These are phyloP conservation scores for Schizophyllum commune DNA, from an alignment of 1,284 basidiomycete genomes.

Conservation along the genomic window DNA sequence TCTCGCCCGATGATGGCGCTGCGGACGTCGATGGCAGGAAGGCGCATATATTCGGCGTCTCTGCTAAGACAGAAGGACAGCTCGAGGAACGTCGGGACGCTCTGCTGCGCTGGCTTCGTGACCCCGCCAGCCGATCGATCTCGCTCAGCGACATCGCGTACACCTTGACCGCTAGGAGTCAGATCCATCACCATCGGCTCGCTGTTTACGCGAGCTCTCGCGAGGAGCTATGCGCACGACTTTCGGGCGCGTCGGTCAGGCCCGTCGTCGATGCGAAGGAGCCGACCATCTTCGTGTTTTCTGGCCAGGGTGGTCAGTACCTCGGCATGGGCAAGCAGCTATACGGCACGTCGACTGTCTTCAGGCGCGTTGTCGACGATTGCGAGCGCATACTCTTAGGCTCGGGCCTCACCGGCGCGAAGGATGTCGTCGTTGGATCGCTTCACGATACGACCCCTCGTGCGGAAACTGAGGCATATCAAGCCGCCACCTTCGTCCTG, in stretches of 20 bases:
- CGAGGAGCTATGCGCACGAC: constrained; percentile 27
- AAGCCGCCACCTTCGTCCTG: constrained; percentile 50
- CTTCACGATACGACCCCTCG: constrained; percentile 7
- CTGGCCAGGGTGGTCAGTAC: constrained; percentile 64
- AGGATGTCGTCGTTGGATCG: constrained; percentile 32
- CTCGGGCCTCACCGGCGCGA: constrained; percentile 43
- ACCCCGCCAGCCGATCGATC: constrained; percentile 7
- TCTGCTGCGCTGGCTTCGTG: constrained; percentile 39
- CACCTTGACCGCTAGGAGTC: constrained; percentile 55
- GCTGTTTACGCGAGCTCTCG: constrained; percentile 34
- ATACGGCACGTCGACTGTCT: constrained; percentile 39
- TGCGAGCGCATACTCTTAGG: constrained; percentile 44
- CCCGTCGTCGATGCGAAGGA: neutral
- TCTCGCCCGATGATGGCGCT: neutral
- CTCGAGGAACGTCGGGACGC: constrained; percentile 38
- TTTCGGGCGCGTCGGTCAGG: neutral
- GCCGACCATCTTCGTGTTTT: constrained; percentile 54
- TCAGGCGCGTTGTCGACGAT: constrained; percentile 43
- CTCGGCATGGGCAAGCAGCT: constrained; percentile 53
- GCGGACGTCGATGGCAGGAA: neutral
- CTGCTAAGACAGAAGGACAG: constrained; percentile 44
- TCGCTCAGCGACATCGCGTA: constrained; percentile 39
- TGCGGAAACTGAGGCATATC: constrained; percentile 38
- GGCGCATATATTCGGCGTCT: constrained; percentile 42
- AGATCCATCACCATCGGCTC: constrained; percentile 45